Percentiles rank a stretch among this genome's conserved stretches.
Conservation (phyloP, 768 basidiomycete species). For the Jaapia argillacea region DNA sequence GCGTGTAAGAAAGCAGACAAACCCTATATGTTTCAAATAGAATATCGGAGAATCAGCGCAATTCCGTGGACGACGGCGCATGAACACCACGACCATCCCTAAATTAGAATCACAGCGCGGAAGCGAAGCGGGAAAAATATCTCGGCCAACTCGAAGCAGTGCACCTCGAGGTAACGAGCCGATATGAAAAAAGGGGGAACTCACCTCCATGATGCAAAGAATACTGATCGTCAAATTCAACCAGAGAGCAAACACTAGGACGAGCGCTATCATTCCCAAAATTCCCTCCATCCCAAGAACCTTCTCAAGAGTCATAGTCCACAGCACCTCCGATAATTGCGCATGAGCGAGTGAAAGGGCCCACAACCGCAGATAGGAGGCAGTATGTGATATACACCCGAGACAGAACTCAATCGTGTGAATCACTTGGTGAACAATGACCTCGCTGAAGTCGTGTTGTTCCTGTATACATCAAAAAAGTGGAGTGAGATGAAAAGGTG, state of each 20-base stretch:
- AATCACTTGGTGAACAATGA: constrained; percentile 94
- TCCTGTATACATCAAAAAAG: constrained; percentile 50
- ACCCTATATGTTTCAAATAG: constrained; percentile 38
- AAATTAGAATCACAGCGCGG: constrained; percentile 1
- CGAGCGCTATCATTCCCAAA: constrained; percentile 29
- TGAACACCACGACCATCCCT: too few relatives aligned
- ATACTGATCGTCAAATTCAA: constrained; percentile 65
- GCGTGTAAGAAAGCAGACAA: constrained; percentile 95
- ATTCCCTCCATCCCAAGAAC: constrained; percentile 53
- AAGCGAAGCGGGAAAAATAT: constrained; percentile 15
- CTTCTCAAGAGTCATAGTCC: constrained; percentile 73
- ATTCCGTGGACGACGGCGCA: too few relatives aligned
- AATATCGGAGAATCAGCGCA: constrained; percentile 1
- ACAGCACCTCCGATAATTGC: constrained; percentile 90
- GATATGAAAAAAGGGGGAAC: constrained; percentile 20
- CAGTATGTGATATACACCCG: constrained; percentile 97
- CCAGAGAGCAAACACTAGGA: constrained; percentile 61
- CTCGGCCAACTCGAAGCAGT: constrained; percentile 11
- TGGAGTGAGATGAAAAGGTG: constrained; percentile 5
- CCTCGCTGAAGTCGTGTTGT: constrained; percentile 88
- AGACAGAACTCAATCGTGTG: constrained; percentile 99
- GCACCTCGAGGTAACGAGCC: constrained; percentile 8
- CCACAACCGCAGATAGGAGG: constrained; percentile 90
- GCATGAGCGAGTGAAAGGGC: constrained; percentile 97
- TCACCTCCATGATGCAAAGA: constrained; percentile 92